These are phyloP conservation scores for Tolypocladium pustulatum DNA, from an alignment of 2,329 filamentous ascomycete species.

Conservation along the genomic window DNA sequence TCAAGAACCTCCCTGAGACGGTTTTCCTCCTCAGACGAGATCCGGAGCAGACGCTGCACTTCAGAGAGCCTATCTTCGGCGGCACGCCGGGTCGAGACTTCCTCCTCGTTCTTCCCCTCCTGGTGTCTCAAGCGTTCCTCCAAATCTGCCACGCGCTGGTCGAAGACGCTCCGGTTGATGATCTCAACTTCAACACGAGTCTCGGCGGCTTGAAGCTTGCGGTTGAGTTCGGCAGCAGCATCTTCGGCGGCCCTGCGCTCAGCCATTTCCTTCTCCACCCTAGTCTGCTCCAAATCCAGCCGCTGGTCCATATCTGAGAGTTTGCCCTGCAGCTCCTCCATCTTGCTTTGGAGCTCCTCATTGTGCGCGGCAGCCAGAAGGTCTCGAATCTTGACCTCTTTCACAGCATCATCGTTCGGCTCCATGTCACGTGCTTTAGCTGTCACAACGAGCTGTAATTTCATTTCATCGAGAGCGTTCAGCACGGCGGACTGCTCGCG, in stretches of 20 bases:
- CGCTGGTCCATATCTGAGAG: conserved; percentile 50
- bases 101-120: conserved; percentile 53
- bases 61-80: conserved; percentile 66
- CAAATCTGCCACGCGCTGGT: conserved; percentile 55
- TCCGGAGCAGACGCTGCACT: conserved; percentile 57
- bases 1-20: conserved; percentile 57
- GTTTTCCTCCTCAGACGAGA: conserved; percentile 62
- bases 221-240: conserved; percentile 38
- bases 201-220: conserved; percentile 45
- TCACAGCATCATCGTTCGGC: conserved; percentile 39
- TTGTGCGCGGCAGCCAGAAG: conserved; percentile 38
- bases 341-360: conserved; percentile 40
- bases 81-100: conserved; percentile 51
- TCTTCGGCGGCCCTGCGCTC: conserved; percentile 44
- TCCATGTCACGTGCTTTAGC: conserved; percentile 21
- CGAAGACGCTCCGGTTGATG: conserved; percentile 47
- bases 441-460: conserved; percentile 30
- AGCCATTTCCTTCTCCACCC: conserved; percentile 36
- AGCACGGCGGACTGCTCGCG: conserved; percentile 42
- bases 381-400: conserved; percentile 30
- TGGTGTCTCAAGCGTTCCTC: conserved; percentile 57
- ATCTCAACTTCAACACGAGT: conserved; percentile 50
- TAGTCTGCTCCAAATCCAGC: conserved; percentile 35
- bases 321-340: conserved; percentile 49
- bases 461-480: conserved; percentile 57